These are phyloP conservation scores for Cercophora samala DNA, from an alignment of 495 filamentous ascomycete genomes.

Conservation along the genomic window DNA sequence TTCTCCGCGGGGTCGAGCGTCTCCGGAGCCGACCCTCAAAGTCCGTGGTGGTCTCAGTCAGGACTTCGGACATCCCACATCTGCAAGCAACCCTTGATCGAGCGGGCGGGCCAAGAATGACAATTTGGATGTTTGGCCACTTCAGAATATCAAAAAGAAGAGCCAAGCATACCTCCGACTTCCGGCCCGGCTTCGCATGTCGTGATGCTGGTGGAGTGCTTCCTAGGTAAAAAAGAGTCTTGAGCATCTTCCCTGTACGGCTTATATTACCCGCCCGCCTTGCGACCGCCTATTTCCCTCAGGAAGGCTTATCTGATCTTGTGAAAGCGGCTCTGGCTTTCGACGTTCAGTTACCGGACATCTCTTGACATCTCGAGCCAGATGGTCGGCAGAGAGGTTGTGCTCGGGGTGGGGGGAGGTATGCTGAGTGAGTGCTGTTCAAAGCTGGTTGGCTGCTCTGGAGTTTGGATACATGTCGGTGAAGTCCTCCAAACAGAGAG, in stretches of 20 bases:
- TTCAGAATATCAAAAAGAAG: conserved; percentile 1
- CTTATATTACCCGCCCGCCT: conserved; percentile 13
- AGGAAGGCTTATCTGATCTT: neutral
- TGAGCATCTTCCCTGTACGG: conserved; percentile 9
- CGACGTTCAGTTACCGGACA: neutral
- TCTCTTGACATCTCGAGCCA: neutral
- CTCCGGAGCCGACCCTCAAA: conserved; percentile 5
- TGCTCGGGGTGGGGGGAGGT: neutral
- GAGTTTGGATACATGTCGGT: neutral
- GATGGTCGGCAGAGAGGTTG: neutral
- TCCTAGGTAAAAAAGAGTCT: conserved; percentile 10
- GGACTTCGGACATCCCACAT: neutral
- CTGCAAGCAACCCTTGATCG: neutral
- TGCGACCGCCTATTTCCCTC: conserved; percentile 1
- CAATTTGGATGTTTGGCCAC: conserved; percentile 17
- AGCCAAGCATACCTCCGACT: conserved; percentile 19
- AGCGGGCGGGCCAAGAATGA: conserved; percentile 21
- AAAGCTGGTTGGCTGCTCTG: neutral
- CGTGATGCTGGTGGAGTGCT: conserved; percentile 5
- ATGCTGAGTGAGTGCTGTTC: neutral
- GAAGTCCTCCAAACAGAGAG: too few relatives aligned
- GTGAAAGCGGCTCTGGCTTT: neutral
- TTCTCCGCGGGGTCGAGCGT: conserved; percentile 14
- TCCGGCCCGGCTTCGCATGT: conserved; percentile 27
- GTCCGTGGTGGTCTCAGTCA: conserved; percentile 2